Evolutionary conservation across 495 filamentous ascomycete species (phyloP).

Genomic region (Saxispiralis lemnorum): DNA sequence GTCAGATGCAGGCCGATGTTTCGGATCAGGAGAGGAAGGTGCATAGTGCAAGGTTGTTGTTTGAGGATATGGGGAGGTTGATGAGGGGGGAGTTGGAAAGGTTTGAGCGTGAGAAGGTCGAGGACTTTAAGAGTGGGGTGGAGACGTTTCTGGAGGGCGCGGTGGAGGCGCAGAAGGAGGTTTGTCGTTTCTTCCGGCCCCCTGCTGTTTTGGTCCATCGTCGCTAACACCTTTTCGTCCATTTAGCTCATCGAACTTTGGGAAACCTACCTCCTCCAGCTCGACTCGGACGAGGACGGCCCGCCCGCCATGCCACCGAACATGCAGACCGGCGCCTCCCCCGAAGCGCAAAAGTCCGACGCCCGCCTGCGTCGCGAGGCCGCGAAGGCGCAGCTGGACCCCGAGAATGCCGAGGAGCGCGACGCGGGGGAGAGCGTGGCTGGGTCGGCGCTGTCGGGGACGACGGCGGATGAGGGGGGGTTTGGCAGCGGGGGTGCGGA

Average conservation of each 20-base stretch:
- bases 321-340: neutral
- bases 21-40: constrained; percentile 81
- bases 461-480: too few species aligned
- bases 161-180: constrained; percentile 97
- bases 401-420: neutral
- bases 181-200: constrained; percentile 25
- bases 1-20: constrained; percentile 80
- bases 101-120: constrained; percentile 94
- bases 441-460: neutral
- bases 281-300: constrained; percentile 84
- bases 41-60: constrained; percentile 74
- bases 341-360: constrained; percentile 4
- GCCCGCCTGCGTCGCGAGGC: constrained; percentile 4
- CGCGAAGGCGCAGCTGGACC: constrained; percentile 5
- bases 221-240: neutral
- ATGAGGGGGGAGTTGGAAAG: constrained; percentile 82
- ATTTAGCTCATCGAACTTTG: constrained; percentile 85
- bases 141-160: constrained; percentile 94
- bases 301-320: constrained; percentile 18
- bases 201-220: neutral
- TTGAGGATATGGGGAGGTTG: constrained; percentile 92
- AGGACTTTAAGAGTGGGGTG: constrained; percentile 95
- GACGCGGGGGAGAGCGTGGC: neutral
- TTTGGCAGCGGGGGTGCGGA: too few species aligned
- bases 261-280: constrained; percentile 92